A percentile compares a stretch with the other conserved stretches of the same genome.
Conservation (phyloP, 129 eudicot genomes). For the Logfia minima region DNA sequence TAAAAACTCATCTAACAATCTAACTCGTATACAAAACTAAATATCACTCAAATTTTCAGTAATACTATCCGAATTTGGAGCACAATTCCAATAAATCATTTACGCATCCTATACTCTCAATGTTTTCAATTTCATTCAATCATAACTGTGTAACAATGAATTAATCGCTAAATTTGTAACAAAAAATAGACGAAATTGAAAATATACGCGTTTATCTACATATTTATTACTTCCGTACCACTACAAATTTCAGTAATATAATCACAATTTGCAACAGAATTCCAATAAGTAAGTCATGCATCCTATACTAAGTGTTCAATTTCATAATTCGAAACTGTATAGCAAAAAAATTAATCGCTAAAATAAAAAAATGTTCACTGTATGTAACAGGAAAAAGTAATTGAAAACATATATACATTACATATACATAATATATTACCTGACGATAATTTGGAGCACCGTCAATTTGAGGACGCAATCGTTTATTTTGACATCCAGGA, state of each 20-base stretch:
- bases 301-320: too few relatives aligned
- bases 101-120: background rate
- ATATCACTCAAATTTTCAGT: background rate
- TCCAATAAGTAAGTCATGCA: background rate
- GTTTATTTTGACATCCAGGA: constrained; percentile 97
- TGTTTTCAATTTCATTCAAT: background rate
- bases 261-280: too few relatives aligned
- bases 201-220: too few relatives aligned
- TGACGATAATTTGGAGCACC: constrained; percentile 98
- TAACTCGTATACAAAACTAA: background rate
- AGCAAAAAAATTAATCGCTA: background rate
- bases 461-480: constrained; percentile 76
- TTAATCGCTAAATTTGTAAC: background rate
- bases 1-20: background rate
- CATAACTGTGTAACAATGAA: background rate
- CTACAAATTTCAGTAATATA: background rate
- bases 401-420: too few relatives aligned
- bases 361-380: background rate
- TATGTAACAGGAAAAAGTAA: background rate
- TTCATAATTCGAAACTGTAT: too few relatives aligned
- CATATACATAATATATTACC: constrained; percentile 37
- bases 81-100: constrained; percentile 1
- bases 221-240: too few relatives aligned
- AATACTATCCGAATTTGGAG: constrained; percentile 5
- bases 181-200: background rate